Percentiles rank a stretch among this genome's conserved stretches.
These are phyloP conservation scores for Camelina sativa DNA, from an alignment of 345 rosid genomes.

Conservation along the genomic window DNA sequence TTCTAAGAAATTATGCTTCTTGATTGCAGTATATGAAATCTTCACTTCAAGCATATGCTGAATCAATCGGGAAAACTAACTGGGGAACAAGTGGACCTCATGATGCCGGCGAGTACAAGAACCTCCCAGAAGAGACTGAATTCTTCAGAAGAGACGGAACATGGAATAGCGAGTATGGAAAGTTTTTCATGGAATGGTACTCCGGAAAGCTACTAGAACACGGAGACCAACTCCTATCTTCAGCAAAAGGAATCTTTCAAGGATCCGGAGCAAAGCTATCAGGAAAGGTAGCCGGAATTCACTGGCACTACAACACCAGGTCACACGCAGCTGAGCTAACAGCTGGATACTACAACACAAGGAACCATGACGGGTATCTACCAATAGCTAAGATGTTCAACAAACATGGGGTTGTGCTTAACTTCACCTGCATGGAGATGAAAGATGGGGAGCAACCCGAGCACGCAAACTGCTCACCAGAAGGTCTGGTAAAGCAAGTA, in stretches of 20 bases:
- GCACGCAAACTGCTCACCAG: slow-evolving; percentile 82
- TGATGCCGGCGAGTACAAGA: slow-evolving; percentile 88
- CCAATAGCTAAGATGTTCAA: slow-evolving; percentile 76
- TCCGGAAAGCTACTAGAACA: slow-evolving; percentile 76
- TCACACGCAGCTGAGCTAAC: slow-evolving; percentile 97
- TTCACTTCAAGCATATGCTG: slow-evolving; percentile 84
- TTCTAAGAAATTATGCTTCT: slow-evolving; percentile 32
- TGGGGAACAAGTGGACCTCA: slow-evolving; percentile 90
- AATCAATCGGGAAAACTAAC: slow-evolving; percentile 59
- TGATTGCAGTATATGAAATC: slow-evolving; percentile 85
- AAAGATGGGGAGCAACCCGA: slow-evolving; percentile 75
- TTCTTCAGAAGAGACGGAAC: slow-evolving; percentile 86
- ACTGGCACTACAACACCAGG: slow-evolving; percentile 94
- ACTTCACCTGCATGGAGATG: slow-evolving; percentile 99
- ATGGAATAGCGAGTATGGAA: slow-evolving; percentile 86
- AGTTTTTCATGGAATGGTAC: slow-evolving; percentile 93
- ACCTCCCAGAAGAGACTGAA: slow-evolving; percentile 81
- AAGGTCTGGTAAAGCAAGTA: slow-evolving; percentile 87
- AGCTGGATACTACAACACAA: slow-evolving; percentile 87
- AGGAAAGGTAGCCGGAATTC: slow-evolving; percentile 92
- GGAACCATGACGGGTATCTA: slow-evolving; percentile 74
- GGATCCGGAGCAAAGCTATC: slow-evolving; percentile 75
- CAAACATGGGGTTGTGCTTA: slow-evolving; percentile 67
- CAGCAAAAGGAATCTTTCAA: slow-evolving; percentile 72
- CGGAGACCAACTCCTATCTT: slow-evolving; percentile 73